A percentile compares a stretch with the other conserved stretches of the same genome.
These are phyloP conservation scores for Phytophthora crassamura DNA, from an alignment of 352 stramenopile species.

Conservation along the genomic window DNA sequence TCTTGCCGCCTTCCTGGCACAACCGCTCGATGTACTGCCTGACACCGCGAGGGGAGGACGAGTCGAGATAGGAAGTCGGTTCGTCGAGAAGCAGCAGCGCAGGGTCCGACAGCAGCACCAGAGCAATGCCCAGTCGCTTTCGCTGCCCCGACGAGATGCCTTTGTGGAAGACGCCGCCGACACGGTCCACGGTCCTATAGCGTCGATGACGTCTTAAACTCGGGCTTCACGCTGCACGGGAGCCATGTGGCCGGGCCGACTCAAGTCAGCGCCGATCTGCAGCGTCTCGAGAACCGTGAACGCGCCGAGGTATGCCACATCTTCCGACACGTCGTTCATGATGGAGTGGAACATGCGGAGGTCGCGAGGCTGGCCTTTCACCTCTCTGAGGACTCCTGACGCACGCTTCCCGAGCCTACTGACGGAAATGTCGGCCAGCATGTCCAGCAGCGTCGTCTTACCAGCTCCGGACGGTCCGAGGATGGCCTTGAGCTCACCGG, in stretches of 20 bases:
- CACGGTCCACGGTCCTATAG: conserved; percentile 75
- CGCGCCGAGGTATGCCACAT: conserved; percentile 65
- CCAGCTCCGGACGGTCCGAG: conserved; percentile 68
- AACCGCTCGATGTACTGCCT: conserved; percentile 76
- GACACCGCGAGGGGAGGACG: conserved; percentile 86
- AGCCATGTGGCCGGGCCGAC: conserved; percentile 48
- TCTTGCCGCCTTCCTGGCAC: conserved; percentile 60
- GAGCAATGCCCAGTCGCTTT: conserved; percentile 92
- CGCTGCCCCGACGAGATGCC: conserved; percentile 89
- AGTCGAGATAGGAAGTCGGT: conserved; percentile 92
- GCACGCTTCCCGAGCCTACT: conserved; percentile 47
- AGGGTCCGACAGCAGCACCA: conserved; percentile 94
- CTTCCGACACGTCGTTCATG: conserved; percentile 70
- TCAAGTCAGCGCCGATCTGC: conserved; percentile 62
- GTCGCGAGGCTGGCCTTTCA: conserved; percentile 55
- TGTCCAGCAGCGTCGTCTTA: conserved; percentile 74
- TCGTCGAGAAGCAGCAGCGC: conserved; percentile 96
- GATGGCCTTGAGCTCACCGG: conserved; percentile 72
- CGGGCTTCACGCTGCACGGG: conserved; percentile 51
- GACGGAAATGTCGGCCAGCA: conserved; percentile 58
- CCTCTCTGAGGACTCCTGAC: conserved; percentile 52
- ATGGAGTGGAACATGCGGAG: conserved; percentile 49
- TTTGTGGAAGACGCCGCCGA: conserved; percentile 88
- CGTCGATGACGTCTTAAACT: conserved; percentile 68
- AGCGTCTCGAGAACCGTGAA: conserved; percentile 77